Evolutionary conservation across 345 rosid genomes (phyloP).

Genomic region (Hevea brasiliensis): DNA sequence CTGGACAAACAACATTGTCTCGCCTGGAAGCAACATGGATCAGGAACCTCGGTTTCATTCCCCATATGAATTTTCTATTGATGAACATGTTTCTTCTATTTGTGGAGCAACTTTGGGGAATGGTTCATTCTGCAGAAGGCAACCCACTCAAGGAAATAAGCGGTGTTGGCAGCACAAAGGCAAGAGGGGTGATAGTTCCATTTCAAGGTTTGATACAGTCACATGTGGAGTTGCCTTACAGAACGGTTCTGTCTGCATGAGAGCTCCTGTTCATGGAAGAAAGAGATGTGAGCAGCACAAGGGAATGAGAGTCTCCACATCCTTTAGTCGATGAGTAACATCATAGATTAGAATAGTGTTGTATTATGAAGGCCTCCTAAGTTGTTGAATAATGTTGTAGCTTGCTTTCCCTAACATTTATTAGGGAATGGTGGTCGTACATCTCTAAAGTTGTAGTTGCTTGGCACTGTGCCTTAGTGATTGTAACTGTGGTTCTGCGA

Average conservation of each 20-base stretch:
- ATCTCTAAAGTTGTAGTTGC: too few species aligned
- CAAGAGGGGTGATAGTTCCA: slow-evolving; percentile 13
- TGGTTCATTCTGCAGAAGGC: slow-evolving; percentile 50
- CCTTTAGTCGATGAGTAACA: neutral
- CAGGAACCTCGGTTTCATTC: neutral
- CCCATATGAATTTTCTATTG: neutral
- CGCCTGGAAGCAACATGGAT: neutral
- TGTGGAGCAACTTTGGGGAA: slow-evolving; percentile 53
- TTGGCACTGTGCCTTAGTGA: too few species aligned
- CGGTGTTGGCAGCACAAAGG: slow-evolving; percentile 66
- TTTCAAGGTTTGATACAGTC: neutral
- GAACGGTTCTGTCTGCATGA: slow-evolving; percentile 27
- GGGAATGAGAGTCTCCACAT: slow-evolving; percentile 19
- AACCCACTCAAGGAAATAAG: slow-evolving; percentile 38
- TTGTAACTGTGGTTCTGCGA: too few species aligned
- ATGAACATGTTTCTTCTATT: slow-evolving; percentile 7
- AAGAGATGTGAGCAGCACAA: slow-evolving; percentile 27
- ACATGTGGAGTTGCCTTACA: slow-evolving; percentile 32
- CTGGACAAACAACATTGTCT: slow-evolving; percentile 10
- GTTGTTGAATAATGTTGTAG: neutral
- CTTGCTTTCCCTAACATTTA: neutral
- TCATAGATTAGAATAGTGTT: neutral
- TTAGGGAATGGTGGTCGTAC: neutral
- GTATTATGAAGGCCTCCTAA: neutral
- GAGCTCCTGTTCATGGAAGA: slow-evolving; percentile 27